Percentiles rank a stretch among this genome's conserved stretches.
Evolutionary conservation across 371 early-diverging fungal species (phyloP).

Genomic region (Batkoa obscura): DNA sequence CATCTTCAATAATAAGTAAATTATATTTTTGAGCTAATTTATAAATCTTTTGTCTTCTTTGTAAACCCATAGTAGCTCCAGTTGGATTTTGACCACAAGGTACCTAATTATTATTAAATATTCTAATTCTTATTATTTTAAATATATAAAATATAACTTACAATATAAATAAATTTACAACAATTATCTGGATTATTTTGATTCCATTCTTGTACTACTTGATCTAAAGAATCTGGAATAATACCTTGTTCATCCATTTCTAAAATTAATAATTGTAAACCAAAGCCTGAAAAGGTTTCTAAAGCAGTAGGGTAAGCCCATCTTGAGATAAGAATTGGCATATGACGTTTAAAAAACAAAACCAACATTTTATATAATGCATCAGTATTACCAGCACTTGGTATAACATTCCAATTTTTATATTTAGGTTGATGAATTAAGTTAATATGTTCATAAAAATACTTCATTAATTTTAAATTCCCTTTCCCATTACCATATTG

Average conservation of each 20-base stretch:
- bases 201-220: conserved; percentile 16
- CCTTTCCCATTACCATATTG: conserved; percentile 2
- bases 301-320: conserved; percentile 60
- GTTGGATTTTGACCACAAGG: conserved; percentile 58
- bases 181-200: background rate
- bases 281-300: conserved; percentile 40
- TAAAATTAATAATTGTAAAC: conserved; percentile 23
- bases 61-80: conserved; percentile 32
- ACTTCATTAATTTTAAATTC: background rate
- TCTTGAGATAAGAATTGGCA: conserved; percentile 40
- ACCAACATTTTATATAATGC: conserved; percentile 29
- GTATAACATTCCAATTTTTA: conserved; percentile 30
- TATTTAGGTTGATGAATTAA: conserved; percentile 20
- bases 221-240: conserved; percentile 23
- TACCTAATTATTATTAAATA: conserved; percentile 12
- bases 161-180: background rate
- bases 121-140: background rate
- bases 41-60: conserved; percentile 39
- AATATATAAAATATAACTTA: background rate
- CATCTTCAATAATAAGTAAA: conserved; percentile 53
- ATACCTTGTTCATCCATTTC: conserved; percentile 34
- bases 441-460: background rate
- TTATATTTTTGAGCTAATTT: conserved; percentile 30
- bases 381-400: conserved; percentile 36
- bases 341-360: conserved; percentile 33